These are phyloP conservation scores for Leishmania aethiopica DNA, from an alignment of 208 protist genomes.

Conservation along the genomic window DNA sequence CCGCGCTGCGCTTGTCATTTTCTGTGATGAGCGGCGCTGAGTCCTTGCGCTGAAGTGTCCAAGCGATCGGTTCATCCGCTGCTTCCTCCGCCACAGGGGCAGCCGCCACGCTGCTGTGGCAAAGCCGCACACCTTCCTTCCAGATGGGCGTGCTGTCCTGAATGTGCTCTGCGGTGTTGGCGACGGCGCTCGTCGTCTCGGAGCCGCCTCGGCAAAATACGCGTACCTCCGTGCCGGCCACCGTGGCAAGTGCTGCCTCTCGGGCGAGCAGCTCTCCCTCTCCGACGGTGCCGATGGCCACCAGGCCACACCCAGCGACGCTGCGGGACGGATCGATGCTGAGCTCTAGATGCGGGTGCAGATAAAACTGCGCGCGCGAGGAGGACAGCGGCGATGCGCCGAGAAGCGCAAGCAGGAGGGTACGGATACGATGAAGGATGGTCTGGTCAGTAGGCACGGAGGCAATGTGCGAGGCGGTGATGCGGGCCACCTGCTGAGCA, in stretches of 20 bases:
- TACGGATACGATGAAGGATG: background rate
- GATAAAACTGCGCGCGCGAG: background rate
- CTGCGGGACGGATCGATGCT: conserved; percentile 32
- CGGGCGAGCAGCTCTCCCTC: conserved; percentile 44
- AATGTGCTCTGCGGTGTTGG: background rate
- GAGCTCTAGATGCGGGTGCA: conserved; percentile 39
- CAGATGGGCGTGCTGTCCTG: background rate
- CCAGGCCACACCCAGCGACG: conserved; percentile 42
- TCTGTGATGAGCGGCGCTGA: background rate
- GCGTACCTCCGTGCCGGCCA: background rate
- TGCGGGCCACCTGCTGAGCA: conserved; percentile 10
- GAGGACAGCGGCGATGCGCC: background rate
- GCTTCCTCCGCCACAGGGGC: background rate
- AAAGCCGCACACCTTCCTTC: background rate
- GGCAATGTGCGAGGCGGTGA: conserved; percentile 4
- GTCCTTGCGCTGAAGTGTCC: background rate
- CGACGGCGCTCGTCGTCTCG: background rate
- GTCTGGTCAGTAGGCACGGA: background rate
- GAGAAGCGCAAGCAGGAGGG: conserved; percentile 11
- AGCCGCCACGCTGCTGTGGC: background rate
- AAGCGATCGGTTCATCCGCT: background rate
- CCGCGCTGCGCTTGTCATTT: background rate
- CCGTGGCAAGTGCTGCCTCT: conserved; percentile 19
- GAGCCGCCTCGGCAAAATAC: background rate
- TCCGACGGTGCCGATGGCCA: conserved; percentile 33